A percentile compares a stretch with the other conserved stretches of the same genome.
phyloP scores from a whole-genome alignment of 805 yeast species.

The Sugiyamaella mastotermitis region DNA sequence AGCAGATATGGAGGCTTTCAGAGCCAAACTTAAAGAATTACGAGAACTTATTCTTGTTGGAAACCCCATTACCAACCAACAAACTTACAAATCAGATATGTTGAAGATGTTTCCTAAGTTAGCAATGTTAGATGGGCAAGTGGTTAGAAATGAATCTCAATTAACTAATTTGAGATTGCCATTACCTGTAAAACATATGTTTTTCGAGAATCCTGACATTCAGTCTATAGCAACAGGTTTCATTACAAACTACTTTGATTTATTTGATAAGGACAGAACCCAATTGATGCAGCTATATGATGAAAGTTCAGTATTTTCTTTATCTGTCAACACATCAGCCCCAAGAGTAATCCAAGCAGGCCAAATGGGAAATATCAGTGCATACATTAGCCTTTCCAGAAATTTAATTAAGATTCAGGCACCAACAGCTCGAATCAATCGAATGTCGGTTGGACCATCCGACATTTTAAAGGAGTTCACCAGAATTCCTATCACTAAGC shows the following conservation, averaged over 20 bases:
- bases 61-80: conserved; percentile 58
- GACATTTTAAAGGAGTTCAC: conserved; percentile 55
- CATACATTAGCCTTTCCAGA: conserved; percentile 65
- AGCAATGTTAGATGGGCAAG: conserved; percentile 68
- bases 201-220: conserved; percentile 72
- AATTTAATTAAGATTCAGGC: conserved; percentile 60
- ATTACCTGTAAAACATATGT: conserved; percentile 47
- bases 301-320: conserved; percentile 76
- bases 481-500: conserved; percentile 73
- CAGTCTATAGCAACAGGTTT: conserved; percentile 72
- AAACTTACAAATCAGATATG: conserved; percentile 52
- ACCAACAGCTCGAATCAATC: conserved; percentile 43
- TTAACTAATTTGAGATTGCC: conserved; percentile 27
- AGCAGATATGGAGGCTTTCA: conserved; percentile 65
- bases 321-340: conserved; percentile 66
- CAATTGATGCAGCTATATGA: conserved; percentile 73
- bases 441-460: conserved; percentile 64
- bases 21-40: conserved; percentile 62
- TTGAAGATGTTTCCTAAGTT: conserved; percentile 74
- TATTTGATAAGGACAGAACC: conserved; percentile 76
- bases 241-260: conserved; percentile 61
- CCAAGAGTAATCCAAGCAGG: conserved; percentile 37
- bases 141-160: conserved; percentile 68
- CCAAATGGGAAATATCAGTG: conserved; percentile 25
- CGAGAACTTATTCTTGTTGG: conserved; percentile 74